Conservation (phyloP, 257 asterid species). For the Eustoma russellianum region DNA sequence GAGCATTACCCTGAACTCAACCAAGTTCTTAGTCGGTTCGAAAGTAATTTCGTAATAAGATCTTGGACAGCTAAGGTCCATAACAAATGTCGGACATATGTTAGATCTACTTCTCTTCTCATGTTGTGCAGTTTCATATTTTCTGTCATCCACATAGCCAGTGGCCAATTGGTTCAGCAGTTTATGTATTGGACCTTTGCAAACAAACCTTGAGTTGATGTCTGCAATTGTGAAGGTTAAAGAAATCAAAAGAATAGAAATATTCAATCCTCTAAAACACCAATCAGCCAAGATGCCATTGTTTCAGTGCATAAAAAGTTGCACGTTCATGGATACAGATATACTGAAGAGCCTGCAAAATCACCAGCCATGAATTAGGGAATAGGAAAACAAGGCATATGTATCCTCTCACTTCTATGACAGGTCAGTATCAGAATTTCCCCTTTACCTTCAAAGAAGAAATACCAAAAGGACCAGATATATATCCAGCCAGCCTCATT, state of each 20-base stretch:
- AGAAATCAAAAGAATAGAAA: constrained; percentile 29
- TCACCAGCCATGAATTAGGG: constrained; percentile 26
- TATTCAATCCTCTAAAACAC: constrained; percentile 11
- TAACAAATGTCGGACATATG: constrained; percentile 47
- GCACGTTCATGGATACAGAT: constrained; percentile 58
- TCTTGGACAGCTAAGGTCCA: constrained; percentile 77
- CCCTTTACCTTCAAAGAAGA: constrained; percentile 53
- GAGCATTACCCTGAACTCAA: constrained; percentile 68
- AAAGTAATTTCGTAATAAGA: constrained; percentile 59
- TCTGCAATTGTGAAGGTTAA: constrained; percentile 48
- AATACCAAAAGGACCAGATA: constrained; percentile 55
- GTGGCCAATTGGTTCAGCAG: constrained; percentile 70
- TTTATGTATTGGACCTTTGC: constrained; percentile 85
- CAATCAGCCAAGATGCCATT: constrained; percentile 20
- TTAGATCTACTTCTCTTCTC: constrained; percentile 49
- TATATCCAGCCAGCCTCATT: constrained; percentile 65
- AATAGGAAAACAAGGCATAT: constrained; percentile 3
- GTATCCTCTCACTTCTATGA: constrained; percentile 8
- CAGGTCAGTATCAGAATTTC: constrained; percentile 8
- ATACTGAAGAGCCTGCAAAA: constrained; percentile 83
- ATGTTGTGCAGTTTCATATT: constrained; percentile 18
- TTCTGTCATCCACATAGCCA: constrained; percentile 30
- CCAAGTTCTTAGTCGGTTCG: constrained; percentile 57
- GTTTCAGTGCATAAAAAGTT: constrained; percentile 6
- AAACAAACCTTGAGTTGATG: constrained; percentile 83